Conservation (phyloP, 2,329 filamentous ascomycete genomes). For the Colletotrichum incanum region DNA sequence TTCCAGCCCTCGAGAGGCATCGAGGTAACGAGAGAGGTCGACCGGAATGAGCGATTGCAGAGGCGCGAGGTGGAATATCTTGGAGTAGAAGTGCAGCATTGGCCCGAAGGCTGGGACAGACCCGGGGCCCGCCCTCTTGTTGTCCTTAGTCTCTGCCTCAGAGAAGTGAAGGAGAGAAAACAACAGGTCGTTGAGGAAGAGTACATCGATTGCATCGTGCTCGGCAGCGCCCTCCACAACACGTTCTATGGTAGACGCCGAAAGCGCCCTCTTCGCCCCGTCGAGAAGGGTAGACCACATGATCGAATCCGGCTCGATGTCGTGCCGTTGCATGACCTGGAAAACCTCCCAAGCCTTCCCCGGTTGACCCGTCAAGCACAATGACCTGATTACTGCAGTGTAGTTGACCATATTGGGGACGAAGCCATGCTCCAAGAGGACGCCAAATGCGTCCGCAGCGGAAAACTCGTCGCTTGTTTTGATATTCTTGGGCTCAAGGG, state of each 20-base stretch:
- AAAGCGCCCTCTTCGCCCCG: slow-evolving; percentile 74
- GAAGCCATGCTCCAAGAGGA: slow-evolving; percentile 73
- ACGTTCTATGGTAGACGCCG: slow-evolving; percentile 66
- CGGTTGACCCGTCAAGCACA: slow-evolving; percentile 75
- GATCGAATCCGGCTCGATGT: slow-evolving; percentile 74
- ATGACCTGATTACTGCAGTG: slow-evolving; percentile 80
- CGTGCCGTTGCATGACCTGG: slow-evolving; percentile 72
- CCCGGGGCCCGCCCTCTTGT: slow-evolving; percentile 48
- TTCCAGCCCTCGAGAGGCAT: slow-evolving; percentile 32
- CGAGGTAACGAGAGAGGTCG: slow-evolving; percentile 38
- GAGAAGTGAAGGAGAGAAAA: slow-evolving; percentile 61
- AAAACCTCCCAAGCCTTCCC: slow-evolving; percentile 77
- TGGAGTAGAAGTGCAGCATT: slow-evolving; percentile 66
- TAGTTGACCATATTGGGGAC: slow-evolving; percentile 75
- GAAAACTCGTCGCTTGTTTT: slow-evolving; percentile 51
- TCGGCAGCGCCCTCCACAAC: slow-evolving; percentile 53
- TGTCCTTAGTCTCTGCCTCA: slow-evolving; percentile 56
- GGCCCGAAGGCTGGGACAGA: slow-evolving; percentile 59
- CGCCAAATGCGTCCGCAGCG: slow-evolving; percentile 68
- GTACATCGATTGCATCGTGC: slow-evolving; percentile 65
- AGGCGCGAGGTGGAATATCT: slow-evolving; percentile 63
- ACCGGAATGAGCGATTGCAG: slow-evolving; percentile 57
- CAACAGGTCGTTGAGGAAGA: slow-evolving; percentile 65
- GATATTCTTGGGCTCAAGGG: slow-evolving; percentile 51
- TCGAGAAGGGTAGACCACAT: slow-evolving; percentile 81